Conservation (phyloP, 2,329 filamentous ascomycete species). For the Pseudogymnoascus verrucosus region DNA sequence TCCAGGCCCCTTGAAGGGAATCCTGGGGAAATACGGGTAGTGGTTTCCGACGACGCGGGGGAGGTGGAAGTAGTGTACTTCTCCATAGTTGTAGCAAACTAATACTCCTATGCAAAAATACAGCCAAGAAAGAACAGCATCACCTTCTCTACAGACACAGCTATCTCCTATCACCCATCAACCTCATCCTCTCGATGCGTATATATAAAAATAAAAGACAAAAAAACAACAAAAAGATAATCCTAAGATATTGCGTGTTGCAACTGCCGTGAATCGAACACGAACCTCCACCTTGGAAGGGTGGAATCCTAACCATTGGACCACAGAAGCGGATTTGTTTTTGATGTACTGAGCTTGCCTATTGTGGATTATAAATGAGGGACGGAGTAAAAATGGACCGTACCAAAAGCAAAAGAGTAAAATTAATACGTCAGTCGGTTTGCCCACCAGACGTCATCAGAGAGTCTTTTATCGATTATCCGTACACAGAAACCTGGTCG, state of each 20-base stretch:
- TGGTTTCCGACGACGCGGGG: neutral
- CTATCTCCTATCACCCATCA: too few relatives aligned
- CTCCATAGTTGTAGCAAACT: too few relatives aligned
- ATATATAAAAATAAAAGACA: neutral
- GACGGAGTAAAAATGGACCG: too few relatives aligned
- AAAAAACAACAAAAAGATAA: neutral
- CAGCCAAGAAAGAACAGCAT: too few relatives aligned
- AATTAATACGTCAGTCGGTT: neutral
- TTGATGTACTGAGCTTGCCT: neutral
- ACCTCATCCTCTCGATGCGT: too few relatives aligned
- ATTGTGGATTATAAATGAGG: neutral
- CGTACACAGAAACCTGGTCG: neutral
- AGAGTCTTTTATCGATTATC: neutral
- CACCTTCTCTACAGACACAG: too few relatives aligned
- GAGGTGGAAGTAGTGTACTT: neutral
- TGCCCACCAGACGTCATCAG: neutral
- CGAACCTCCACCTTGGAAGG: slow-evolving; percentile 9
- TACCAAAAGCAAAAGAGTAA: too few relatives aligned
- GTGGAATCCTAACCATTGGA: slow-evolving; percentile 14
- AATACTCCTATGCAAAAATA: neutral
- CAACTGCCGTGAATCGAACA: slow-evolving; percentile 9
- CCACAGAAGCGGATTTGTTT: slow-evolving; percentile 4
- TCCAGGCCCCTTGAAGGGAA: neutral
- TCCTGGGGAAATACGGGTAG: neutral
- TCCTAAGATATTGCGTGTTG: neutral